Base-by-base conservation (phyloP, 1,284 basidiomycete species). In the Moesziomyces sp. region DNA sequence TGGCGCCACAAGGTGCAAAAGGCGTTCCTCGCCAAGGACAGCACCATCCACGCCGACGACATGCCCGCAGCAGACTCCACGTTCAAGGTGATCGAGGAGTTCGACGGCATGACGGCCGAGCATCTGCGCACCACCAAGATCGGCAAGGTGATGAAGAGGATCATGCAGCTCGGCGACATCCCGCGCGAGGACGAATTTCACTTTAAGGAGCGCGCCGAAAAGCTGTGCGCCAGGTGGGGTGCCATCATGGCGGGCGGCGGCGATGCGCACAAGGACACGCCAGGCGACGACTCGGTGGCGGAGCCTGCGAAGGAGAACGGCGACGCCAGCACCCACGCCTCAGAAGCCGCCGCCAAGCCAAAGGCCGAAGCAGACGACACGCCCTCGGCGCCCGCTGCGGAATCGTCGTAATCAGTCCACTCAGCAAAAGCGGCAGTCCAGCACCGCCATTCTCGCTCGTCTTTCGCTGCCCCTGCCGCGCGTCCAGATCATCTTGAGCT, bases 101-200 rank as follows among this genome's bases (percentile, higher is more conserved):
- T 94, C 83, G 88, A 91, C 52, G 78, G 72, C 28, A 94, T 97
- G 87, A 92, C 90, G 61, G 90, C 94, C 67, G 89, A 92, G 64
- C 93, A 94, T 81, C 89, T 96, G 51, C 58, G 68, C 46, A 91
- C 90, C 87, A 95, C 95, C 69, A 97, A 97, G 88, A 97, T 98
- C 81, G 93, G 92, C 86, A 98, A 98, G 86, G 95, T 99, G 53
- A 95, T 97, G 92, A 92, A 94, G 82, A 93, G 94, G 85, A 95
- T 97, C 79, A 88, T 92, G 46, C 88, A 90, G 30, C 87, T 95
- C 21, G 71, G 86, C 19, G 80, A 72, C 28, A 90, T 97, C 24
- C 93, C 95, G 14, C 87, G 90, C 59, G 91, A 97, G 80, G 90
- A 89, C 40, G 90, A 96, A 83, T 93, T 91, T 87, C 88, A 92